Evolutionary conservation across 2,329 filamentous ascomycete genomes (phyloP), one percentile per base, ranked within the genome.

Genomic region (Epichloe gansuensis): DNA sequence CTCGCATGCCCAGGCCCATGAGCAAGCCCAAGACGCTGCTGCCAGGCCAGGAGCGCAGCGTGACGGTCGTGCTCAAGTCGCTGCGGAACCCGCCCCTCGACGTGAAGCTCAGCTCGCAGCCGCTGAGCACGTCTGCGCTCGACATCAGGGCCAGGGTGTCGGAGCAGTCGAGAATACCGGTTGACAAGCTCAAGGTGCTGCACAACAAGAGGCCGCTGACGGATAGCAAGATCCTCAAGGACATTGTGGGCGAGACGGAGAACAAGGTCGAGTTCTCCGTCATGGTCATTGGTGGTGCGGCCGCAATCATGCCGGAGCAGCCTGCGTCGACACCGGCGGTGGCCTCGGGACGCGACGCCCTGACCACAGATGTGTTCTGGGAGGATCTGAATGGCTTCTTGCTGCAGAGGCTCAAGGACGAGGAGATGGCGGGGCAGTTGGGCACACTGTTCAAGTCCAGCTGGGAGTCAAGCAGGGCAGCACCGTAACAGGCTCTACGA

Each of bases 101-200:
- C 55, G 70, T 93, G 53, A 77, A 77, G 12, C 74, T 96, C 45
- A 66, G 78, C 4, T 71, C 79, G 2, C 77, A 83, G 52, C 70
- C 83, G 1, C 72, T 80, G 39, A 82, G 80, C 51, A 89, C 87
- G 1, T 89, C 85, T 2, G 74, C 95, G 44, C 81, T 87, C 57
- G 85, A 91, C 54, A 71, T 97, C 60, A 95, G 95, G 66, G 71
- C 76, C 50, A 72, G 76, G 2, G 82, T 95, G 43, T 77, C 82
- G 2, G 66, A 72, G 15, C 74, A 85, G 57, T 78, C 84, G 5
- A 72, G 75, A 27, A 76, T 87, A 53, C 76, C 81, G 3, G 68
- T 80, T n/a, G 80, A 84, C 40, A 95, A 94, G 74, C 81, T 97
- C 64, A 89, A 90, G 71, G 70, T 98, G 9, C 71, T 98, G 55